phyloP scores from a whole-genome alignment of 805 yeast species.

The Candida berthetii region DNA sequence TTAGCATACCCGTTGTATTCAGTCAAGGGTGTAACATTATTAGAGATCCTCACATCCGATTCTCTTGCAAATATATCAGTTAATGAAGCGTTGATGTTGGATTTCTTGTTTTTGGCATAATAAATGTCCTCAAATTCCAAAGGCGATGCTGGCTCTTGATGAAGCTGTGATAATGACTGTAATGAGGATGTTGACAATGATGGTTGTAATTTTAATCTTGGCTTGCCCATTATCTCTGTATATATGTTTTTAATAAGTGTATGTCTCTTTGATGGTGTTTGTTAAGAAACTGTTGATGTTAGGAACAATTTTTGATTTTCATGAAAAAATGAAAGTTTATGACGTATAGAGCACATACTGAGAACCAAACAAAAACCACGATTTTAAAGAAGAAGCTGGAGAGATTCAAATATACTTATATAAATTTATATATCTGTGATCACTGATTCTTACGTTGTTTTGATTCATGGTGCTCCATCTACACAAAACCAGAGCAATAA shows the following conservation, averaged over 20 bases:
- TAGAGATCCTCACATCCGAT: conserved; percentile 58
- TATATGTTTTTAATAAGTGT: too few species aligned
- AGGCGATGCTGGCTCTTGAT: neutral
- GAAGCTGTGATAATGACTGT: conserved; percentile 14
- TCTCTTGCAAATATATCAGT: conserved; percentile 55
- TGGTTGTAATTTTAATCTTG: conserved; percentile 4
- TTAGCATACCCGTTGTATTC: conserved; percentile 89
- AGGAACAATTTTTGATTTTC: too few species aligned
- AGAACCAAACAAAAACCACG: too few species aligned
- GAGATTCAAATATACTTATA: too few species aligned
- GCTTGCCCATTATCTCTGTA: neutral
- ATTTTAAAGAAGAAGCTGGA: too few species aligned
- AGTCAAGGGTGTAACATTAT: conserved; percentile 47
- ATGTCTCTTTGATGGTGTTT: neutral
- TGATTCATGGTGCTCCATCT: too few species aligned
- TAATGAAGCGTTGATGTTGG: conserved; percentile 4
- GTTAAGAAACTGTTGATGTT: neutral
- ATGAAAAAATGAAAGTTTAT: too few species aligned
- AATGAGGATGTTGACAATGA: conserved; percentile 26
- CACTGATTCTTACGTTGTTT: too few species aligned
- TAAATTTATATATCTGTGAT: too few species aligned
- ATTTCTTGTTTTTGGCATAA: conserved; percentile 2
- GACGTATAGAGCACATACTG: too few species aligned
- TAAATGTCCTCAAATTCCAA: conserved; percentile 17
- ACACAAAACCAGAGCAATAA: too few species aligned